Percentiles rank a stretch among this genome's conserved stretches.
phyloP scores from a whole-genome alignment of 805 yeast species.

The Ogataea nakhonphanomensis region DNA sequence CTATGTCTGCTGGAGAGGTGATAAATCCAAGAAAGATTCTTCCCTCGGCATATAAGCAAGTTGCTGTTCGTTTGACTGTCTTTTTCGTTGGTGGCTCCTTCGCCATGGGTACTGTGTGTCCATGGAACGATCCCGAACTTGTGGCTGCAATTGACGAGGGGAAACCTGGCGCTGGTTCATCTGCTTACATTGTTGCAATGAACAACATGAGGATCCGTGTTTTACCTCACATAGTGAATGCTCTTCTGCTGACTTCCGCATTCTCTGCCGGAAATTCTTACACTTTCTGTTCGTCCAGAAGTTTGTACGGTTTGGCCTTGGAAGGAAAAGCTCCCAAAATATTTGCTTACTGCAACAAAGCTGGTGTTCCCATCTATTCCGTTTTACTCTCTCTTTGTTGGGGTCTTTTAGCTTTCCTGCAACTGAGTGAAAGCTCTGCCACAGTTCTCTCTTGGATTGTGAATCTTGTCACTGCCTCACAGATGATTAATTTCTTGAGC shows the following conservation, averaged over 20 bases:
- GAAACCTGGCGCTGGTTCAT: conserved; percentile 44
- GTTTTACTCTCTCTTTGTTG: conserved; percentile 40
- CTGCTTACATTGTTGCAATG: conserved; percentile 49
- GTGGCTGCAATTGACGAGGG: conserved; percentile 32
- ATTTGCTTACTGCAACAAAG: conserved; percentile 41
- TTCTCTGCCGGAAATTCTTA: conserved; percentile 50
- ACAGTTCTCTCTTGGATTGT: conserved; percentile 70
- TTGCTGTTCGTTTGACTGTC: conserved; percentile 40
- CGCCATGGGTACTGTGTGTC: conserved; percentile 43
- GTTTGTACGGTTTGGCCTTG: conserved; percentile 44
- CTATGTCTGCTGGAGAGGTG: conserved; percentile 47
- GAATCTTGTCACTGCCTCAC: conserved; percentile 68
- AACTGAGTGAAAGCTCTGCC: conserved; percentile 54
- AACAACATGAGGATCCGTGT: conserved; percentile 40
- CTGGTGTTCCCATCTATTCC: conserved; percentile 46
- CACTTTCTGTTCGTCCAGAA: conserved; percentile 45
- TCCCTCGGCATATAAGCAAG: conserved; percentile 47
- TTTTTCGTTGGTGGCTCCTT: conserved; percentile 48
- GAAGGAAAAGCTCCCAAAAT: conserved; percentile 46
- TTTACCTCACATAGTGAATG: conserved; percentile 45
- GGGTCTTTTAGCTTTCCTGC: conserved; percentile 44
- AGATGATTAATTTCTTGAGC: conserved; percentile 56
- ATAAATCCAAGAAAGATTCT: conserved; percentile 45
- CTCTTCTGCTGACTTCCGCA: conserved; percentile 39
- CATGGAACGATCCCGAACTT: conserved; percentile 40